A percentile compares a stretch with the other conserved stretches of the same genome.
Conservation (phyloP, 2,329 filamentous ascomycete species). For the Fusarium sp. region DNA sequence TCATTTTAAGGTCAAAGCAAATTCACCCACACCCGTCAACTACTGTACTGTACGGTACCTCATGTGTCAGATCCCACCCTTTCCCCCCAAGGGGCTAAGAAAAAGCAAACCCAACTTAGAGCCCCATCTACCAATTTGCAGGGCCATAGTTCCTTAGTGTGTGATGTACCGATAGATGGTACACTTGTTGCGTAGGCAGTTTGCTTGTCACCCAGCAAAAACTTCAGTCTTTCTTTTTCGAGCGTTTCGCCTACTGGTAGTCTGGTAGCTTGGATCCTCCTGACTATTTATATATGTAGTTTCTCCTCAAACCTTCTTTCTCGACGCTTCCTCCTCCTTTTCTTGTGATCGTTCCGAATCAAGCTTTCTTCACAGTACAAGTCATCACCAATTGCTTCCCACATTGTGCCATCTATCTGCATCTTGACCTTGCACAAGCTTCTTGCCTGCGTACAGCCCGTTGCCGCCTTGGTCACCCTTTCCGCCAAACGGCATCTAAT, state of each 20-base stretch:
- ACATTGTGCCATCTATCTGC: slow-evolving; percentile 23
- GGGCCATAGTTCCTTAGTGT: slow-evolving; percentile 21
- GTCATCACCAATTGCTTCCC: slow-evolving; percentile 17
- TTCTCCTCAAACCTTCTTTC: slow-evolving; percentile 5
- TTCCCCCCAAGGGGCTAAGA: slow-evolving; percentile 37
- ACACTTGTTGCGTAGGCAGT: slow-evolving; percentile 39
- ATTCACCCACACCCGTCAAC: slow-evolving; percentile 37
- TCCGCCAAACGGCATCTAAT: slow-evolving; percentile 41
- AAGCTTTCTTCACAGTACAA: slow-evolving; percentile 13
- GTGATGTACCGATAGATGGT: slow-evolving; percentile 19
- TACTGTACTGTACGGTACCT: slow-evolving; percentile 16
- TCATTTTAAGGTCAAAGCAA: slow-evolving; percentile 33
- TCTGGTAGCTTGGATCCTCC: slow-evolving; percentile 37
- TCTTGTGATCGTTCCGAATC: slow-evolving; percentile 13
- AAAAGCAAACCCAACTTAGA: slow-evolving; percentile 43
- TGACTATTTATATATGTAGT: slow-evolving; percentile 13
- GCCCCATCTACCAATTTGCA: slow-evolving; percentile 38
- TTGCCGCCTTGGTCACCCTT: slow-evolving; percentile 24
- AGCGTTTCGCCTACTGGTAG: slow-evolving; percentile 37
- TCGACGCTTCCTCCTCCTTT: slow-evolving; percentile 3
- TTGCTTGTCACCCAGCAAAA: slow-evolving; percentile 36
- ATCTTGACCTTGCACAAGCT: slow-evolving; percentile 34
- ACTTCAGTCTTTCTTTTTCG: slow-evolving; percentile 43
- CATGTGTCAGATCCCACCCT: slow-evolving; percentile 45
- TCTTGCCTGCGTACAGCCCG: slow-evolving; percentile 31